phyloP scores from a whole-genome alignment of 768 basidiomycete genomes.

The Termitomyces sp. region DNA sequence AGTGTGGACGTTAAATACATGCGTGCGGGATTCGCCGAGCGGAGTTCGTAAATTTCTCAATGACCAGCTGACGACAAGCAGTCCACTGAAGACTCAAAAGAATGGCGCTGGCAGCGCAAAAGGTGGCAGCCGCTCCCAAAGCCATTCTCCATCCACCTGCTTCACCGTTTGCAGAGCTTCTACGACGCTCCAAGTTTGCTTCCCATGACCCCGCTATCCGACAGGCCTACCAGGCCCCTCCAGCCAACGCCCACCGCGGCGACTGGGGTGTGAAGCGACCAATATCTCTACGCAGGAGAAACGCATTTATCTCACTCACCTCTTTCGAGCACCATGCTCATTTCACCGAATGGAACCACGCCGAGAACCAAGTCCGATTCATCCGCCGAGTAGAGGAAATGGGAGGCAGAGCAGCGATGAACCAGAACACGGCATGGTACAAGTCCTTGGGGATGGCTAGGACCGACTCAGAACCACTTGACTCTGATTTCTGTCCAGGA shows the following conservation, averaged over 20 bases:
- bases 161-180: slow-evolving; percentile 72
- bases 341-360: slow-evolving; percentile 76
- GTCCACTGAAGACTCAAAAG: background rate
- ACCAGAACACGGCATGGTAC: slow-evolving; percentile 31
- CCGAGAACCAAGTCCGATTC: slow-evolving; percentile 63
- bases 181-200: slow-evolving; percentile 81
- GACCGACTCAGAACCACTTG: slow-evolving; percentile 33
- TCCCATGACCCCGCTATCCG: slow-evolving; percentile 72
- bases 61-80: background rate
- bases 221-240: slow-evolving; percentile 72
- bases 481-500: slow-evolving; percentile 43
- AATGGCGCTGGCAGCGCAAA: slow-evolving; percentile 24
- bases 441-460: slow-evolving; percentile 32
- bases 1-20: no score
- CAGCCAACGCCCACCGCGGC: slow-evolving; percentile 69
- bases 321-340: slow-evolving; percentile 70
- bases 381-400: slow-evolving; percentile 67
- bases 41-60: slow-evolving; percentile 18
- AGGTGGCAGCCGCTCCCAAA: background rate
- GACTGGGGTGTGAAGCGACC: slow-evolving; percentile 88
- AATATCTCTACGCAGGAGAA: slow-evolving; percentile 60
- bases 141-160: slow-evolving; percentile 29
- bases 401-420: slow-evolving; percentile 33
- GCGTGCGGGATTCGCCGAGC: slow-evolving; percentile 20
- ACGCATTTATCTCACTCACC: slow-evolving; percentile 62